Evolutionary conservation across 1,284 basidiomycete species (phyloP).

Genomic region (Puccinia coronata): DNA sequence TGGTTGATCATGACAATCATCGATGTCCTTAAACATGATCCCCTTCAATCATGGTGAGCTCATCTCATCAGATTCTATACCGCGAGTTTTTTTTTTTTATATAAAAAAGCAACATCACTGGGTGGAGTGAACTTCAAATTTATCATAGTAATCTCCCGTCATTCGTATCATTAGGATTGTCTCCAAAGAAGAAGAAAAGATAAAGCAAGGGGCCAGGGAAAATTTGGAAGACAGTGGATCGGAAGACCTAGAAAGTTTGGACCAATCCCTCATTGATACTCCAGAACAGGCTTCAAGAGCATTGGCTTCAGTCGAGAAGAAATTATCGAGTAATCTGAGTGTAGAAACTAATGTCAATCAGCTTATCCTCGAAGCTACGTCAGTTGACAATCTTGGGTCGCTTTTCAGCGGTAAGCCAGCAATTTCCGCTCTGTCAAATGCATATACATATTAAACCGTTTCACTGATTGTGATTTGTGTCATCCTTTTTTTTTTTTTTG

Average conservation of each 20-base stretch:
- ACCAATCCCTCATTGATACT: constrained; percentile 53
- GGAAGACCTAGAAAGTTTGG: constrained; percentile 43
- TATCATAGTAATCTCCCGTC: not conserved
- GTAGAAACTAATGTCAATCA: constrained; percentile 93
- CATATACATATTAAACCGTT: not conserved
- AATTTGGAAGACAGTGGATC: constrained; percentile 1
- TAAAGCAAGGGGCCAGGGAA: constrained; percentile 34
- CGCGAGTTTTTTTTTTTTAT: too few species aligned
- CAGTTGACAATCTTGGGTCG: constrained; percentile 71
- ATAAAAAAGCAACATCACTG: constrained; percentile 12
- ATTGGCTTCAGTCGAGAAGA: constrained; percentile 72
- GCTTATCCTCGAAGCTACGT: constrained; percentile 84
- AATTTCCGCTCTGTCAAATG: not conserved
- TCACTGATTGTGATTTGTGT: not conserved
- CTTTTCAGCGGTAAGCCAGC: constrained; percentile 65
- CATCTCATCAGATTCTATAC: not conserved
- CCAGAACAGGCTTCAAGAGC: constrained; percentile 86
- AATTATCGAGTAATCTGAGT: constrained; percentile 79
- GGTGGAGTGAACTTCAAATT: constrained; percentile 50
- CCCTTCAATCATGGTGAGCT: constrained; percentile 81
- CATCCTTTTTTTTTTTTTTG: not conserved
- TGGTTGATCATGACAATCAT: constrained; percentile 89
- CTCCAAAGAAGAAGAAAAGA: constrained; percentile 53
- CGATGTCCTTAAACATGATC: constrained; percentile 96
- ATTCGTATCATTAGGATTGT: constrained; percentile 51